Evolutionary conservation across 257 asterid genomes (phyloP), one percentile per base, ranked within the genome.

Genomic region (Catharanthus roseus): DNA sequence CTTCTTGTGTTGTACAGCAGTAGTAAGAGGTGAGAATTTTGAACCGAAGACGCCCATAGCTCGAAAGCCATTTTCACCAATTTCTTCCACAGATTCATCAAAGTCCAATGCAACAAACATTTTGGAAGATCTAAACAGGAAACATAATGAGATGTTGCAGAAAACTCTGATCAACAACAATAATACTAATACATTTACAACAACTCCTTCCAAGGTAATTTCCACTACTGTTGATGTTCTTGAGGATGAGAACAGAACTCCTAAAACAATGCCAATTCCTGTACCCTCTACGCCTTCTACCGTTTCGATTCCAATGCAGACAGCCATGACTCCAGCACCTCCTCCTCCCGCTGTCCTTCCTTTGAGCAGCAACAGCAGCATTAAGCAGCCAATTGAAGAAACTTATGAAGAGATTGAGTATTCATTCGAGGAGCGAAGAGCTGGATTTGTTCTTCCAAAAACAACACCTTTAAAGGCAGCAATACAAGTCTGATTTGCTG

Each of bases 1-100:
- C 11, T n/a, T 53, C 29, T n/a, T 49, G 3, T 60, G 1, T 74
- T 16, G 24, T 63, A 6, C 55, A n/a, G 63, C 21, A n/a, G n/a
- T n/a, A n/a, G n/a, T n/a, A 6, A 50, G 38, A 42, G 71, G 44
- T 41, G 58, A 54, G 45, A 28, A 3, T 39, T 29, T 38, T 18
- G 96, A 86, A 70, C 44, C 34, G 38, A 95, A 88, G 70, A 82
- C 89, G 4, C 82, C 93, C 67, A 75, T 81, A 77, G 75, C 56
- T 23, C 85, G 99, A 66, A 89, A 77, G 81, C 99, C 99, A 18
- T 93, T 93, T 81, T 93, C 99, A 53, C 99, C 97, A 65, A 81
- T 93, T 75, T 84, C 93, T 72, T 86, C 96, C 54, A 84, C 88
- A 8, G 97, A 89, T 45, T 86, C 95, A 16, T 85, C 96, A n/a